These are phyloP conservation scores for Pseudogymnoascus sp. DNA, from an alignment of 2,329 filamentous ascomycete species.

Conservation along the genomic window DNA sequence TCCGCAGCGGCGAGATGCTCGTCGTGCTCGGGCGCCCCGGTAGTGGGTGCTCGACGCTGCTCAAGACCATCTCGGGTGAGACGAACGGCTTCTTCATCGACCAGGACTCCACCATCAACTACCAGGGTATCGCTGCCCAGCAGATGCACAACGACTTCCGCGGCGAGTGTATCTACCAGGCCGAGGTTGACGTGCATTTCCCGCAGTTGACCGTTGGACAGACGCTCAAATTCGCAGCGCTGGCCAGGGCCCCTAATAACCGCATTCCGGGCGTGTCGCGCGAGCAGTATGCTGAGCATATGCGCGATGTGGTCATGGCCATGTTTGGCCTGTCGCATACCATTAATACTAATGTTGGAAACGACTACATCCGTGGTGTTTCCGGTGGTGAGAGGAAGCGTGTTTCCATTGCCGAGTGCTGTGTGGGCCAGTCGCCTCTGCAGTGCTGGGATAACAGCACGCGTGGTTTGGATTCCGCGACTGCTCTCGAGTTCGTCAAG, in stretches of 20 bases:
- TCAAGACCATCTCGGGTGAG: conserved; percentile 51
- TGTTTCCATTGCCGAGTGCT: conserved; percentile 74
- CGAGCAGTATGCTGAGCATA: conserved; percentile 38
- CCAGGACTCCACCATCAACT: conserved; percentile 47
- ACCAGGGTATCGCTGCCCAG: conserved; percentile 46
- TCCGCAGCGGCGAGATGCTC: conserved; percentile 59
- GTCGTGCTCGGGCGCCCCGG: conserved; percentile 62
- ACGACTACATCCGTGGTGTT: conserved; percentile 62
- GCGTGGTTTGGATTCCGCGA: conserved; percentile 64
- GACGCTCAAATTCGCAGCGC: conserved; percentile 65
- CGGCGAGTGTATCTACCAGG: conserved; percentile 60
- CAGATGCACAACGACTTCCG: conserved; percentile 54
- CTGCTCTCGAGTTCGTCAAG: conserved; percentile 66
- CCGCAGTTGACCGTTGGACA: conserved; percentile 66
- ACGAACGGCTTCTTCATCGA: conserved; percentile 50
- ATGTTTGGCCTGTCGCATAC: conserved; percentile 66
- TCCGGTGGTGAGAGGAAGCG: conserved; percentile 69
- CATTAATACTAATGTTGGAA: conserved; percentile 64
- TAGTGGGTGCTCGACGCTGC: conserved; percentile 54
- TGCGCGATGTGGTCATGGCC: conserved; percentile 55
- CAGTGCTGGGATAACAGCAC: conserved; percentile 77
- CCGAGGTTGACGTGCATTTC: conserved; percentile 69
- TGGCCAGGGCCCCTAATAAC: conserved; percentile 58
- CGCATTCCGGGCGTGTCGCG: conserved; percentile 53
- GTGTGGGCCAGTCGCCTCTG: conserved; percentile 48